Conservation (phyloP, 1,284 basidiomycete species). For the Tremellales sp. region DNA sequence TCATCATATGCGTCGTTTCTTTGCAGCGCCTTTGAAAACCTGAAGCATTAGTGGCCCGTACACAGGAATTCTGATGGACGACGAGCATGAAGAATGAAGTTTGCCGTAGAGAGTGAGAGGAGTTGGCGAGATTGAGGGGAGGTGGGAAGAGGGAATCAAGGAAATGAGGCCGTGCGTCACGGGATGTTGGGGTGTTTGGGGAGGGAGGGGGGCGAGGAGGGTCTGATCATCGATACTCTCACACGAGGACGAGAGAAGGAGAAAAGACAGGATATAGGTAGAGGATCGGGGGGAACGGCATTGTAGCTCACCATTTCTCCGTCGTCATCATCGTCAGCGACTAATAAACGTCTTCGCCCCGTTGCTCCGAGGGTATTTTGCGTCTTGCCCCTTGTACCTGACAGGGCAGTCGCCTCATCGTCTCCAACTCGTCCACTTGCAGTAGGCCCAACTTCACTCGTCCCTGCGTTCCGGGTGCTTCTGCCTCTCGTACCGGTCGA, state of each 20-base stretch:
- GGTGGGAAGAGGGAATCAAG: no score
- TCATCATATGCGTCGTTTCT: constrained; percentile 20
- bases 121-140: no score
- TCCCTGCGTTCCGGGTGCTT: constrained; percentile 7
- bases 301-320: constrained; percentile 14
- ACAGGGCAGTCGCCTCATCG: constrained; percentile 1
- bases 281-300: background rate
- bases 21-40: constrained; percentile 19
- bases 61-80: no score
- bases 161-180: no score
- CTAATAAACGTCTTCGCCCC: constrained; percentile 17
- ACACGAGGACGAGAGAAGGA: no score
- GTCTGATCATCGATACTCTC: no score
- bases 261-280: no score
- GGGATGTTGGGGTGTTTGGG: no score
- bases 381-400: background rate
- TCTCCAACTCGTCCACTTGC: background rate
- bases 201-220: no score
- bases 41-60: background rate
- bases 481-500: background rate
- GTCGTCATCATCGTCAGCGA: constrained; percentile 16
- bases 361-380: background rate
- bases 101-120: no score
- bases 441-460: constrained; percentile 9
- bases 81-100: no score